These are phyloP conservation scores for Hippophae tibetana DNA, from an alignment of 306 rosid species.

Conservation along the genomic window DNA sequence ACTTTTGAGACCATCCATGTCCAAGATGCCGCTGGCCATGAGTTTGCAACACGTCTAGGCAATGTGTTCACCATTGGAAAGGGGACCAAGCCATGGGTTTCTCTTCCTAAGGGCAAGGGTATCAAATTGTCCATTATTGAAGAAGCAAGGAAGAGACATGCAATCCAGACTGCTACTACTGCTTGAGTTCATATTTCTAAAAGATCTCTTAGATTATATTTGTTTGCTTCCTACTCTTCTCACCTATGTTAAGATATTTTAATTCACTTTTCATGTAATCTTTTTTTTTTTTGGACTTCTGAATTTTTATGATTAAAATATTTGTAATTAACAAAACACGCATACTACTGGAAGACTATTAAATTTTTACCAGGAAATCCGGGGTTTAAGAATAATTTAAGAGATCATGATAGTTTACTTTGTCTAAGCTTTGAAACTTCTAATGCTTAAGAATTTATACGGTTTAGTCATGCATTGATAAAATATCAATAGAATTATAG, in stretches of 20 bases:
- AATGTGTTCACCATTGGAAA: slow-evolving; percentile 76
- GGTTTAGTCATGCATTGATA: too few relatives aligned
- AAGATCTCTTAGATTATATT: slow-evolving; percentile 12
- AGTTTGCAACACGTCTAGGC: slow-evolving; percentile 67
- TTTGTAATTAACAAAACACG: not conserved
- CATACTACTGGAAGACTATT: not conserved
- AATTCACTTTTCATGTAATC: slow-evolving; percentile 3
- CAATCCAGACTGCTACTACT: slow-evolving; percentile 42
- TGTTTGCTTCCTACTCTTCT: slow-evolving; percentile 10
- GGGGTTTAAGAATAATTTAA: not conserved
- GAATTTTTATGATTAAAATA: not conserved
- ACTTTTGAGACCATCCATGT: slow-evolving; percentile 70
- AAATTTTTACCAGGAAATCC: not conserved
- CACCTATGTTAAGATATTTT: slow-evolving; percentile 8
- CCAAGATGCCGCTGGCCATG: slow-evolving; percentile 75
- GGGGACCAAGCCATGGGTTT: slow-evolving; percentile 72
- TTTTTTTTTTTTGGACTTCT: not conserved
- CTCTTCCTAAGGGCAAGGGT: slow-evolving; percentile 92
- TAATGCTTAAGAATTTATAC: too few relatives aligned
- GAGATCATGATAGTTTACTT: not conserved
- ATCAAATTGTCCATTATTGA: slow-evolving; percentile 67
- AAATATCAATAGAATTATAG: too few relatives aligned
- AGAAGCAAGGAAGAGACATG: slow-evolving; percentile 71
- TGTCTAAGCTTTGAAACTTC: too few relatives aligned
- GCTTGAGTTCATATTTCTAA: slow-evolving; percentile 22